Evolutionary conservation across 306 rosid genomes (phyloP).

Genomic region (Rubus parviflorus): DNA sequence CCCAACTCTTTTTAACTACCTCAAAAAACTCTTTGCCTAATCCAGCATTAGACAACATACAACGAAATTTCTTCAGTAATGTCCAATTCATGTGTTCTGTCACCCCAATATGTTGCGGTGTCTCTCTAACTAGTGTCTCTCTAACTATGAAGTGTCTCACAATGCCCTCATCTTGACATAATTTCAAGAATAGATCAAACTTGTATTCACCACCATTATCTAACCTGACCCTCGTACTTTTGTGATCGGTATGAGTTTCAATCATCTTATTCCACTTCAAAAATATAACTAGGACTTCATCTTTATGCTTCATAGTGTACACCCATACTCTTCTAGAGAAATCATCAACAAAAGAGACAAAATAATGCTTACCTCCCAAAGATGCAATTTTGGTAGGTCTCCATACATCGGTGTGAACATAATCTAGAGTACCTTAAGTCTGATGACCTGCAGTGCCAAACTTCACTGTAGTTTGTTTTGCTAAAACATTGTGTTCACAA

Average conservation of each 20-base stretch:
- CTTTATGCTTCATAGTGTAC: neutral
- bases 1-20: no score
- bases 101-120: neutral
- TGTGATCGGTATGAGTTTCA: neutral
- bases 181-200: neutral
- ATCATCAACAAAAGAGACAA: neutral
- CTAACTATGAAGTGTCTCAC: neutral
- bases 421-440: neutral
- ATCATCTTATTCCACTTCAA: neutral
- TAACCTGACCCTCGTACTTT: neutral
- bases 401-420: neutral
- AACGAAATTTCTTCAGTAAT: neutral
- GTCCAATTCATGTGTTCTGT: neutral
- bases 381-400: neutral
- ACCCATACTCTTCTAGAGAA: slow-evolving; percentile 7
- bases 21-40: neutral
- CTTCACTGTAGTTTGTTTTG: neutral
- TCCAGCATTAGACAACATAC: neutral
- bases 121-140: neutral
- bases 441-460: neutral
- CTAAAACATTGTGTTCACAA: neutral
- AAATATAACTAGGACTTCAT: neutral
- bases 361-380: neutral
- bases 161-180: neutral
- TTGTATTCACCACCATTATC: neutral